Evolutionary conservation across 2,329 filamentous ascomycete genomes (phyloP).

Genomic region (Alternaria metachromatica): DNA sequence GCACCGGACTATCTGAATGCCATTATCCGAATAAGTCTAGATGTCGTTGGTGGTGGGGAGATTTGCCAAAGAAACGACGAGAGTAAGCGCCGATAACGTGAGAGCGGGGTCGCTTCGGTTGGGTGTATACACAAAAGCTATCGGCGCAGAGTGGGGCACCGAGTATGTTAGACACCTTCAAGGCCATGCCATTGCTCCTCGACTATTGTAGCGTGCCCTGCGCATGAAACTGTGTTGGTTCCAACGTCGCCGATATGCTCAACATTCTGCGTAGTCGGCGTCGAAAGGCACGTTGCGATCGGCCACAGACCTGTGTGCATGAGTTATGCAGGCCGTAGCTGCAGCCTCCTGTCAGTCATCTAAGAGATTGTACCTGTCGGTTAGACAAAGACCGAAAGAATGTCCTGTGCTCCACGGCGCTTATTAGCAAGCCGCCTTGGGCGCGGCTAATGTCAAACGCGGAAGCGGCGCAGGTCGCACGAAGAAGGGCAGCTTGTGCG

Average conservation of each 20-base stretch:
- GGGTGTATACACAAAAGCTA: slow-evolving; percentile 6
- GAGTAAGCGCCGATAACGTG: slow-evolving; percentile 34
- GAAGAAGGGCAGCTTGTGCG: slow-evolving; percentile 1
- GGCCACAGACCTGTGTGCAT: background rate
- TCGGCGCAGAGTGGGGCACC: slow-evolving; percentile 2
- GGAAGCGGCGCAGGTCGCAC: slow-evolving; percentile 16
- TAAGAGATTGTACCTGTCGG: slow-evolving; percentile 9
- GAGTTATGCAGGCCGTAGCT: background rate
- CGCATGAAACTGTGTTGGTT: background rate
- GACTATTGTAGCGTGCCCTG: background rate
- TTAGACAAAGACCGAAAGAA: slow-evolving; percentile 4
- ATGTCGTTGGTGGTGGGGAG: slow-evolving; percentile 21
- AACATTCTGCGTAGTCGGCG: background rate
- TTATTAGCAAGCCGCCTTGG: slow-evolving; percentile 12
- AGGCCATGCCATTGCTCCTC: slow-evolving; percentile 1
- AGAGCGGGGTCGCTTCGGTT: slow-evolving; percentile 20
- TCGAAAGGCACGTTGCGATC: background rate
- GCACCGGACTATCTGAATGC: background rate
- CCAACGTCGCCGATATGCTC: background rate
- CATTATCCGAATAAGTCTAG: slow-evolving; percentile 10
- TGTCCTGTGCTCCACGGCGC: slow-evolving; percentile 8
- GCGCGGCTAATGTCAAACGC: slow-evolving; percentile 27
- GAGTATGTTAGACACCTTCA: slow-evolving; percentile 1
- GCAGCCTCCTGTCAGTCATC: slow-evolving; percentile 13
- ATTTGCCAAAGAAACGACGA: slow-evolving; percentile 28